phyloP scores from a whole-genome alignment of 441 rosid species.

The Bruguiera hainesii region DNA sequence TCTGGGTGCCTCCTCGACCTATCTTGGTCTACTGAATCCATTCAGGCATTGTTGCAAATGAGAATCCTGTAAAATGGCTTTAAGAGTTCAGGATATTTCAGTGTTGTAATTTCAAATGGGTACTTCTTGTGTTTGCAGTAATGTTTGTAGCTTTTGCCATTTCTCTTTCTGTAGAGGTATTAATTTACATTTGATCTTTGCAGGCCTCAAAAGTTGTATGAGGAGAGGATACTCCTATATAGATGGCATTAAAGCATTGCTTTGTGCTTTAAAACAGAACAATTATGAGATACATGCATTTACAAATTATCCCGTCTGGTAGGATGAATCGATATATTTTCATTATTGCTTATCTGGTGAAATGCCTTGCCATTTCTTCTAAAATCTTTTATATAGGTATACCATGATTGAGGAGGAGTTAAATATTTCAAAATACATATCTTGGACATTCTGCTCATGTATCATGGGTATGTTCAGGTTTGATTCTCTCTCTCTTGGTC shows the following conservation, averaged over 20 bases:
- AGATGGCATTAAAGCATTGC: conserved; percentile 75
- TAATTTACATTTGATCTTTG: conserved; percentile 12
- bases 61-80: neutral
- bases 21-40: neutral
- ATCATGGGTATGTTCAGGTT: conserved; percentile 41
- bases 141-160: neutral
- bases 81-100: neutral
- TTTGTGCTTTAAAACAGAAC: conserved; percentile 44
- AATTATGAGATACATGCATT: conserved; percentile 89
- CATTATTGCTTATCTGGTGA: conserved; percentile 11
- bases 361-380: conserved; percentile 13
- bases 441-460: conserved; percentile 95
- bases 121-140: neutral
- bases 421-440: conserved; percentile 62
- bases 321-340: conserved; percentile 10
- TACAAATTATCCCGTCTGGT: conserved; percentile 91
- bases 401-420: conserved; percentile 72
- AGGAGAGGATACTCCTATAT: conserved; percentile 62
- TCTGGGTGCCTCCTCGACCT: neutral
- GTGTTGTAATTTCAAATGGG: neutral
- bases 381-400: conserved; percentile 46
- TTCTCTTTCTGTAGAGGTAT: neutral
- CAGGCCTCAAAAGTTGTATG: conserved; percentile 80
- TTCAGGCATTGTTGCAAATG: no score
- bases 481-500: conserved; percentile 5